These are phyloP conservation scores for Byssothecium circinans DNA, from an alignment of 2,329 filamentous ascomycete species.

Conservation along the genomic window DNA sequence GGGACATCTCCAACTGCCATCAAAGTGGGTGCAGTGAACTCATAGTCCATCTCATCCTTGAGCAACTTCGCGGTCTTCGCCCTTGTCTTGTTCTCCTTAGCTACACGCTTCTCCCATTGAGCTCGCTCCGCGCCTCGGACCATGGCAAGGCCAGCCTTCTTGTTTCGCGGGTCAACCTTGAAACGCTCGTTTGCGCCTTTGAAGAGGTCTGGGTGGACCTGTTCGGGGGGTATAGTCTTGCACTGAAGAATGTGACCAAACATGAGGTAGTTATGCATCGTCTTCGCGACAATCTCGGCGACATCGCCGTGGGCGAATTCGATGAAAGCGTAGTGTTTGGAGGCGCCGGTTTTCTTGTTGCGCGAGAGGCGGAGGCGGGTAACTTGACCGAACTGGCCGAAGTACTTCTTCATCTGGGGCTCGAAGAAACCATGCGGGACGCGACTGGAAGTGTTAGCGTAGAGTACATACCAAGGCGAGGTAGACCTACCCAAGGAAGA, in stretches of 20 bases:
- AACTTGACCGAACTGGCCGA: conserved; percentile 88
- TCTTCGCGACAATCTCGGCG: conserved; percentile 89
- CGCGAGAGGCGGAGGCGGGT: conserved; percentile 78
- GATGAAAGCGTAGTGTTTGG: conserved; percentile 93
- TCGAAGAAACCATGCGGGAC: conserved; percentile 97
- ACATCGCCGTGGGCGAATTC: conserved; percentile 78
- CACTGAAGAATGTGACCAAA: conserved; percentile 94
- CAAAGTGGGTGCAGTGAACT: conserved; percentile 73
- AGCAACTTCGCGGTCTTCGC: conserved; percentile 71
- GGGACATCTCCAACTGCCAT: conserved; percentile 59
- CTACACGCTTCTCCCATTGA: conserved; percentile 76
- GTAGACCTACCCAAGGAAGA: conserved; percentile 72
- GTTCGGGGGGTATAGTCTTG: conserved; percentile 72
- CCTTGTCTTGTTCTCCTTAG: conserved; percentile 72
- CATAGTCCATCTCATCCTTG: conserved; percentile 78
- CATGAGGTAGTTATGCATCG: conserved; percentile 97
- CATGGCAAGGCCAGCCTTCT: conserved; percentile 76
- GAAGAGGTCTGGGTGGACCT: conserved; percentile 80
- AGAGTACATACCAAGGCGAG: background rate
- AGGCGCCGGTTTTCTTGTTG: conserved; percentile 87
- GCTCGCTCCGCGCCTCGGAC: conserved; percentile 72
- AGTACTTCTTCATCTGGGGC: conserved; percentile 90
- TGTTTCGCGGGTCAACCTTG: conserved; percentile 85
- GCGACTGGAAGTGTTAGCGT: conserved; percentile 52
- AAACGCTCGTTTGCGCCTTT: conserved; percentile 89